These are phyloP conservation scores for Puya raimondii DNA, from an alignment of 176 grass and related monocot genomes.

Conservation along the genomic window DNA sequence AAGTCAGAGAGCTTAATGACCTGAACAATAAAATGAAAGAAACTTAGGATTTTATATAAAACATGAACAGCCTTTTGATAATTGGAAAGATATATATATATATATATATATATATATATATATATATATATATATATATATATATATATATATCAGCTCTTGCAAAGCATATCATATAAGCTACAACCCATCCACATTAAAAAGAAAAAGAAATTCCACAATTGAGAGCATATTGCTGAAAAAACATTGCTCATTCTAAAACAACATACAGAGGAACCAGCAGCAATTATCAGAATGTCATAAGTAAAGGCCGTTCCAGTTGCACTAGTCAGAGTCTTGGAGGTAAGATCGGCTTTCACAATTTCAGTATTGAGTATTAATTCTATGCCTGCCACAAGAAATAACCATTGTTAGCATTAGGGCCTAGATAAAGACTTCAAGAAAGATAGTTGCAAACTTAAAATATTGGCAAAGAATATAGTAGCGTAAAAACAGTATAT, in stretches of 20 bases:
- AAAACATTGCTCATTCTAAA: too few relatives aligned
- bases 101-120: too few relatives aligned
- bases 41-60: not conserved
- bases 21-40: slow-evolving; percentile 22
- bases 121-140: too few relatives aligned
- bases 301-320: slow-evolving; percentile 75
- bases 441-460: too few relatives aligned
- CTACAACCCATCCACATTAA: not conserved
- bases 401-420: slow-evolving; percentile 1
- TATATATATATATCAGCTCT: too few relatives aligned
- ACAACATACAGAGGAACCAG: slow-evolving; percentile 69
- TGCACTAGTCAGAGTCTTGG: slow-evolving; percentile 68
- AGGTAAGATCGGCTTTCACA: slow-evolving; percentile 72
- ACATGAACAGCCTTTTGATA: not conserved
- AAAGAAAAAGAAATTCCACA: not conserved
- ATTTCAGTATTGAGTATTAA: slow-evolving; percentile 90
- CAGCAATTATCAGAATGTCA: slow-evolving; percentile 74
- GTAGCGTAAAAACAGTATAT: not conserved
- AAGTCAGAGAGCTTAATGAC: slow-evolving; percentile 85
- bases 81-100: too few relatives aligned
- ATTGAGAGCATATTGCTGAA: too few relatives aligned
- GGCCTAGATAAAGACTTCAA: too few relatives aligned
- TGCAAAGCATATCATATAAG: too few relatives aligned
- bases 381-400: slow-evolving; percentile 60
- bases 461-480: too few relatives aligned